These are phyloP conservation scores for Beta lomatogona DNA, from an alignment of 179 eudicot species.

Conservation along the genomic window DNA sequence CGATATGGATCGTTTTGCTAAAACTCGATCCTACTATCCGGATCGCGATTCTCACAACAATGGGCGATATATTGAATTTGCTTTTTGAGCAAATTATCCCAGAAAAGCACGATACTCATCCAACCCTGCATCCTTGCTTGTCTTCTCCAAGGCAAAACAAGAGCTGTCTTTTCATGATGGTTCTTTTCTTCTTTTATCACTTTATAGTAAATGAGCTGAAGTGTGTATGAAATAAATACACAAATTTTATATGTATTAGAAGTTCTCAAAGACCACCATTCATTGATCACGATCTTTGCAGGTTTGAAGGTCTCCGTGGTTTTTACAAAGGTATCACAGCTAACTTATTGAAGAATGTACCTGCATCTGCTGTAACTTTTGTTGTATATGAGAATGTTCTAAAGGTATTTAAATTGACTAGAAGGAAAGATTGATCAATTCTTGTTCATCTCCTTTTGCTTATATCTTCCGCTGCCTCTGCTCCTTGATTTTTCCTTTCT, in stretches of 20 bases:
- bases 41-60: no score
- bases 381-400: constrained; percentile 92
- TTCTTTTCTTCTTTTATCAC: background rate
- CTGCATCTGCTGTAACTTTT: constrained; percentile 97
- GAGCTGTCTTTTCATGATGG: background rate
- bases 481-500: background rate
- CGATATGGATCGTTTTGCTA: no score
- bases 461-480: background rate
- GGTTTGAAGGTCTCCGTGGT: constrained; percentile 86
- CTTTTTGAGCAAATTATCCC: background rate
- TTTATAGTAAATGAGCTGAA: background rate
- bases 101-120: background rate
- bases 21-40: no score
- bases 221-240: background rate
- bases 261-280: background rate
- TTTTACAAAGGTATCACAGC: constrained; percentile 94
- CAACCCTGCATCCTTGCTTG: background rate
- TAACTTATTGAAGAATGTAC: constrained; percentile 89
- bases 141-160: background rate
- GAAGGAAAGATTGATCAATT: constrained; percentile 39
- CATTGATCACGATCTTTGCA: constrained; percentile 34
- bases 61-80: background rate
- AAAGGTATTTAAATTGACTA: constrained; percentile 60
- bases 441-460: background rate
- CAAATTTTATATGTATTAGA: background rate